phyloP scores from a whole-genome alignment of 2,329 filamentous ascomycete species.

The Hypomyces perniciosus region DNA sequence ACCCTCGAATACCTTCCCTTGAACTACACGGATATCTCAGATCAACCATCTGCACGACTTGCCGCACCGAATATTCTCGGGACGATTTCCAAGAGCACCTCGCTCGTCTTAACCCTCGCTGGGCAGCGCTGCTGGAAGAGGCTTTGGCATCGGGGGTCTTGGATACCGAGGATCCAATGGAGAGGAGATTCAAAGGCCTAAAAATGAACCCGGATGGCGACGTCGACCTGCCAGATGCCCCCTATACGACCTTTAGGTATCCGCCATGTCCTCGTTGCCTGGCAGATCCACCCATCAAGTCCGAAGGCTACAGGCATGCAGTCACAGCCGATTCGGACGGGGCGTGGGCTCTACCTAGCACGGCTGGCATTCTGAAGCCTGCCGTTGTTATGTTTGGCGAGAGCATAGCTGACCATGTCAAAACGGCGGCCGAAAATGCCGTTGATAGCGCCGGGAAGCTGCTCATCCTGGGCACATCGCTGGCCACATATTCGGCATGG shows the following conservation, averaged over 20 bases:
- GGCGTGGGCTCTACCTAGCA: conserved; percentile 62
- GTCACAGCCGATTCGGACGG: conserved; percentile 75
- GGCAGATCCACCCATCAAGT: conserved; percentile 49
- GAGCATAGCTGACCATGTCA: conserved; percentile 65
- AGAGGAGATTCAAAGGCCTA: conserved; percentile 62
- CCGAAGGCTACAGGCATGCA: conserved; percentile 47
- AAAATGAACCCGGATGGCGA: conserved; percentile 92
- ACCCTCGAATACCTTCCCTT: conserved; percentile 67
- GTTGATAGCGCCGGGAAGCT: conserved; percentile 71
- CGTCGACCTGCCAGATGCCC: conserved; percentile 79
- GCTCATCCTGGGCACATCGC: conserved; percentile 77
- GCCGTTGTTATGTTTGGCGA: conserved; percentile 97
- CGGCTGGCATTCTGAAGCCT: conserved; percentile 80
- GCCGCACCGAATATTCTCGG: conserved; percentile 64
- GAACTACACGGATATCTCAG: conserved; percentile 91
- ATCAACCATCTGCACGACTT: conserved; percentile 73
- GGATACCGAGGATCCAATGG: conserved; percentile 67
- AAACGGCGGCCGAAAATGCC: conserved; percentile 68
- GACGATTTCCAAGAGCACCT: conserved; percentile 70
- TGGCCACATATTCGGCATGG: conserved; percentile 96
- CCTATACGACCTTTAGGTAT: conserved; percentile 86
- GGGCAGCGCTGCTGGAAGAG: conserved; percentile 69
- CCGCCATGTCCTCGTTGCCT: conserved; percentile 82
- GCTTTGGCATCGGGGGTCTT: conserved; percentile 70
- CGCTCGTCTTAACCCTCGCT: conserved; percentile 74